Evolutionary conservation across 2,329 filamentous ascomycete species (phyloP).

Genomic region (Aspergillus novoparasiticus): DNA sequence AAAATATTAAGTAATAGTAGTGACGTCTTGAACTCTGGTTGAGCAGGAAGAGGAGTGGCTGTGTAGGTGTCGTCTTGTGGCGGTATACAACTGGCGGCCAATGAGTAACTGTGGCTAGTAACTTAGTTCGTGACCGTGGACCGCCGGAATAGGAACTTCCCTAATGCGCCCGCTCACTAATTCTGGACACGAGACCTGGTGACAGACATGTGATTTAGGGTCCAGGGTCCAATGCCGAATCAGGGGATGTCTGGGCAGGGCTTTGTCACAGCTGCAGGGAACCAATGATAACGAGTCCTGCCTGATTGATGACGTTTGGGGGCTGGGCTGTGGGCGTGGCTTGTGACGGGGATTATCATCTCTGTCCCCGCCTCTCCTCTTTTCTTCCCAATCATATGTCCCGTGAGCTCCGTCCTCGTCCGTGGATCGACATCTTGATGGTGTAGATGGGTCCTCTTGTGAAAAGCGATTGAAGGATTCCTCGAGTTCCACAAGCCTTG

Average conservation of each 20-base stretch:
- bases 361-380: constrained; percentile 2
- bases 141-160: background rate
- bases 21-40: background rate
- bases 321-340: background rate
- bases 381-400: constrained; percentile 9
- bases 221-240: background rate
- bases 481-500: constrained; percentile 10
- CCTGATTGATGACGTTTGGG: background rate
- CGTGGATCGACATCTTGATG: constrained; percentile 19
- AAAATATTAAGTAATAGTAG: background rate
- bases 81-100: too few relatives aligned
- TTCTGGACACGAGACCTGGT: background rate
- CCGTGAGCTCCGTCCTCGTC: constrained; percentile 12
- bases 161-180: background rate
- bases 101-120: too few relatives aligned
- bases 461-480: constrained; percentile 12
- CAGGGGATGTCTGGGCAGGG: background rate
- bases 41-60: background rate
- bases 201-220: background rate
- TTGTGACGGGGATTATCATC: background rate
- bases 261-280: background rate
- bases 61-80: too few relatives aligned
- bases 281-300: background rate
- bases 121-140: background rate
- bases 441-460: constrained; percentile 4